Percentiles rank a stretch among this genome's conserved stretches.
Evolutionary conservation across 257 asterid genomes (phyloP).

Genomic region (Coffea canephora): DNA sequence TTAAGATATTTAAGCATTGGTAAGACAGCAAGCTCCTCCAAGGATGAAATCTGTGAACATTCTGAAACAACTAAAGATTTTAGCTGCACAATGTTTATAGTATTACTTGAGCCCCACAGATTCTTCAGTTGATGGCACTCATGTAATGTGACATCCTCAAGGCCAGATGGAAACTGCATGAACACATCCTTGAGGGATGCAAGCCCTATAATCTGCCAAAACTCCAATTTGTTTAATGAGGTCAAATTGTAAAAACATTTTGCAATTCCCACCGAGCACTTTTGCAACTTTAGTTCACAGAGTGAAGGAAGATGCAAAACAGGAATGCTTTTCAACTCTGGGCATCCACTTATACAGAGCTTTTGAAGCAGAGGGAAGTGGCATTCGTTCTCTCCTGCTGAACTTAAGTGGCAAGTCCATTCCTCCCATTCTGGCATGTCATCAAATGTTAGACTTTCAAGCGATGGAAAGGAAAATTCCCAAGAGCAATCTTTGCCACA

Average conservation of each 20-base stretch:
- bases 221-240: conserved; percentile 10
- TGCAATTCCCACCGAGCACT: conserved; percentile 1
- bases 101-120: background rate
- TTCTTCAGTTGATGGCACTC: background rate
- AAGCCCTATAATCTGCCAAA: background rate
- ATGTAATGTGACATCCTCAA: conserved; percentile 6
- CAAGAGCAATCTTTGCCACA: too few relatives aligned
- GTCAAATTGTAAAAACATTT: conserved; percentile 9
- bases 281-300: conserved; percentile 1
- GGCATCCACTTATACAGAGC: conserved; percentile 13
- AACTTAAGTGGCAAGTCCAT: background rate
- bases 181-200: conserved; percentile 6
- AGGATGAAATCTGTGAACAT: too few relatives aligned
- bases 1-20: background rate
- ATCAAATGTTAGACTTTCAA: too few relatives aligned
- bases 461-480: too few relatives aligned
- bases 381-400: background rate
- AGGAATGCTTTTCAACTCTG: conserved; percentile 12
- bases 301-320: conserved; percentile 13
- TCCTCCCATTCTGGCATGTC: too few relatives aligned
- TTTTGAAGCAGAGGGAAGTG: conserved; percentile 14
- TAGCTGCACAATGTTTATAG: too few relatives aligned
- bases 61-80: too few relatives aligned
- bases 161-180: conserved; percentile 10
- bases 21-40: background rate